Percentiles rank a stretch among this genome's conserved stretches.
phyloP scores from a whole-genome alignment of 139 green algal species.

The Chlorella sorokiniana region DNA sequence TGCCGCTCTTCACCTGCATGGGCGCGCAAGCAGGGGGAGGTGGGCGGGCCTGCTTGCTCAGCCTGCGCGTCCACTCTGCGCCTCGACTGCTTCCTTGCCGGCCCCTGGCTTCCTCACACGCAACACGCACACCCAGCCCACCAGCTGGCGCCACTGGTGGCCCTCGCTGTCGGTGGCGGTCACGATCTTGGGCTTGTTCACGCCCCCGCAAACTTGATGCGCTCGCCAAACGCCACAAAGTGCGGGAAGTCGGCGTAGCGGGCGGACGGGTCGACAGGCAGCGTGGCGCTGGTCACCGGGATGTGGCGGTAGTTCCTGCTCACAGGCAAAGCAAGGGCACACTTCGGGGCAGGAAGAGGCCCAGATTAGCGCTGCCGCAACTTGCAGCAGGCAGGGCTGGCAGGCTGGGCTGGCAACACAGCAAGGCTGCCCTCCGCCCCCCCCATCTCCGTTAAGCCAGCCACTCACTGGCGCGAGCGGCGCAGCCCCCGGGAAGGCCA shows the following conservation, averaged over 20 bases:
- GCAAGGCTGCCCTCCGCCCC: background rate
- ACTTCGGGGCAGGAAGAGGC: background rate
- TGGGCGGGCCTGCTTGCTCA: background rate
- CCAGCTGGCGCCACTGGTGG: slow-evolving; percentile 57
- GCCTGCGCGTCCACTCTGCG: no score
- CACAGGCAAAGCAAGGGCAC: background rate
- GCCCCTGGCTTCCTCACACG: no score
- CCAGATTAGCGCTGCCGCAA: background rate
- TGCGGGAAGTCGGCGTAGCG: slow-evolving; percentile 62
- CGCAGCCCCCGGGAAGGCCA: slow-evolving; percentile 44
- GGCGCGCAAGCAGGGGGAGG: no score
- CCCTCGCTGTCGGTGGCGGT: slow-evolving; percentile 59
- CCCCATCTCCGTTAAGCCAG: background rate
- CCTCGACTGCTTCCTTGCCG: background rate
- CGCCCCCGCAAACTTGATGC: slow-evolving; percentile 75
- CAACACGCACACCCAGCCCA: background rate
- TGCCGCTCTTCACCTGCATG: slow-evolving; percentile 68
- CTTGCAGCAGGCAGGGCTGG: background rate
- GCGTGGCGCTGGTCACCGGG: slow-evolving; percentile 49
- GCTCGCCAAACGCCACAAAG: slow-evolving; percentile 55
- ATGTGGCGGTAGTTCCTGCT: slow-evolving; percentile 37
- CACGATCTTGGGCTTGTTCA: slow-evolving; percentile 90
- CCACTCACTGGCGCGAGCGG: slow-evolving; percentile 22
- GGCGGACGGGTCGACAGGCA: slow-evolving; percentile 59
- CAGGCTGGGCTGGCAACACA: background rate